Percentiles rank a stretch among this genome's conserved stretches.
phyloP scores from a whole-genome alignment of 345 rosid genomes.

The Adansonia digitata region DNA sequence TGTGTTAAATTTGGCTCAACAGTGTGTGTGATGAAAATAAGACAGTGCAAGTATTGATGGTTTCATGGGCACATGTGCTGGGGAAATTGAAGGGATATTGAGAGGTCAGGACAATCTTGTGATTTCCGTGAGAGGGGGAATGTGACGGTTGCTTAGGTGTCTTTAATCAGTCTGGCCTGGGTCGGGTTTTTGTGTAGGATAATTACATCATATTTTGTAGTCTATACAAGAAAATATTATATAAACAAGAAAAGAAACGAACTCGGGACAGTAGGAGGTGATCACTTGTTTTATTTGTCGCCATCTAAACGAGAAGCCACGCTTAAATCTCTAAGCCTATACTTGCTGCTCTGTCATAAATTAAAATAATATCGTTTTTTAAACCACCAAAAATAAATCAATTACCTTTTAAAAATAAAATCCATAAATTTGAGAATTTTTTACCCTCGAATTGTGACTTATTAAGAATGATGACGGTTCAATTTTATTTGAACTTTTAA shows the following conservation, averaged over 20 bases:
- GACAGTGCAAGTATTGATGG: neutral
- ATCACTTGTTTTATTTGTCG: neutral
- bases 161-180: neutral
- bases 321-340: neutral
- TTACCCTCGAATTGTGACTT: too few relatives aligned
- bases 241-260: too few relatives aligned
- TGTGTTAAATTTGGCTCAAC: slow-evolving; percentile 11
- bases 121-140: neutral
- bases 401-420: too few relatives aligned
- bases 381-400: too few relatives aligned
- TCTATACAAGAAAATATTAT: too few relatives aligned
- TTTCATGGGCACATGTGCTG: neutral
- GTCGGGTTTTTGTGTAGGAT: neutral
- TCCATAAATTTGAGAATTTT: too few relatives aligned
- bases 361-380: neutral
- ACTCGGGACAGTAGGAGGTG: neutral
- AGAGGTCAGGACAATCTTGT: neutral
- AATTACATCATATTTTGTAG: neutral
- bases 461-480: too few relatives aligned
- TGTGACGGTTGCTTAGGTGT: neutral
- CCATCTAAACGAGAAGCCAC: neutral
- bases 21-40: neutral
- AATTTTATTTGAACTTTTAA: too few relatives aligned
- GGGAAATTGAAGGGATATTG: neutral
- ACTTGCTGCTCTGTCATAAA: neutral